These are phyloP conservation scores for Suhomyces faveliae DNA, from an alignment of 805 yeast genomes.

Conservation along the genomic window DNA sequence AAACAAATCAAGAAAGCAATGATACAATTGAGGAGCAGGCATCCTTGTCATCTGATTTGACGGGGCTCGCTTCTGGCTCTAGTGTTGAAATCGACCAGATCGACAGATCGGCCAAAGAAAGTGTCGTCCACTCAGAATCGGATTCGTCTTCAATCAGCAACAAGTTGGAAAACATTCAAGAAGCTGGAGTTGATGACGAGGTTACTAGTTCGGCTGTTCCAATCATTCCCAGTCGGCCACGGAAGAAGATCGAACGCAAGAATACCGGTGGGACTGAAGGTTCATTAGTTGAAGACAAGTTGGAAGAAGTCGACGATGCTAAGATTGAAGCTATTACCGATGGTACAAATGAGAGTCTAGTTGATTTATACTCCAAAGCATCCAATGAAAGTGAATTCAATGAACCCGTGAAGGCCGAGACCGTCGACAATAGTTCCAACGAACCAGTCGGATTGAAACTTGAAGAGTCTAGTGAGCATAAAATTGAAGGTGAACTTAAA, in stretches of 20 bases:
- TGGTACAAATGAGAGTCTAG: neutral
- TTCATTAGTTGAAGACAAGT: neutral
- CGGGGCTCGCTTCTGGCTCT: neutral
- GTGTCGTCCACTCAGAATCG: neutral
- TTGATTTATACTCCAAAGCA: neutral
- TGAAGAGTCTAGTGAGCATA: neutral
- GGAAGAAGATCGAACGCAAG: neutral
- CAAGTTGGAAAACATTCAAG: neutral
- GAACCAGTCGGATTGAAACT: neutral
- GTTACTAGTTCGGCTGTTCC: neutral
- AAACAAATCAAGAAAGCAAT: conserved; percentile 1
- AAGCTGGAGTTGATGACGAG: neutral
- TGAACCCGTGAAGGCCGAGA: neutral
- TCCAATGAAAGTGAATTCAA: neutral
- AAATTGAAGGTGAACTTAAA: neutral
- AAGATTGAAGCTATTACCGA: neutral
- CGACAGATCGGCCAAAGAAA: neutral
- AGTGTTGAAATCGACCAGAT: neutral
- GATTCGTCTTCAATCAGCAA: neutral
- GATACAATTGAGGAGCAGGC: neutral
- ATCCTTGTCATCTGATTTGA: neutral
- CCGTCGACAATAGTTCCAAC: neutral
- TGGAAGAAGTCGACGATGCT: neutral
- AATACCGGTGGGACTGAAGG: neutral
- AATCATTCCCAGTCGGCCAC: conserved; percentile 1